Evolutionary conservation across 2,329 filamentous ascomycete species (phyloP).

Genomic region (Colletotrichum abscissum): DNA sequence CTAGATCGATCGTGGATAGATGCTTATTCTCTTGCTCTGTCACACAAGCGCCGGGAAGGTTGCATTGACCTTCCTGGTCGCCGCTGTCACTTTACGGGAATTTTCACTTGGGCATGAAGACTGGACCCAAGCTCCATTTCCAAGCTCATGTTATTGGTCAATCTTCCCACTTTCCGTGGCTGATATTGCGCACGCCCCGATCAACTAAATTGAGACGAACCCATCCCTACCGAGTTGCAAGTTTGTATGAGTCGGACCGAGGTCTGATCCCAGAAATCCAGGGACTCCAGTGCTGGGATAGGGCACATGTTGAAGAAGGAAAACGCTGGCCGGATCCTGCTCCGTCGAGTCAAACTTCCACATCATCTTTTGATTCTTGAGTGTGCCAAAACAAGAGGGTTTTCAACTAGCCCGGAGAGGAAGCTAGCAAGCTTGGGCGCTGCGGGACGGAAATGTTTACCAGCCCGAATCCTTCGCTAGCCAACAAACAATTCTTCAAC

Average conservation of each 20-base stretch:
- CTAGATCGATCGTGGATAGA: neutral
- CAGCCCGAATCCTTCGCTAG: neutral
- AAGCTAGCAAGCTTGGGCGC: neutral
- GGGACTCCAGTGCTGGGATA: neutral
- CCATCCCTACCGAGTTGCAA: neutral
- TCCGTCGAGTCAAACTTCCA: neutral
- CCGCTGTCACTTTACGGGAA: neutral
- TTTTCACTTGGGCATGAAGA: neutral
- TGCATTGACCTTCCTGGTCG: neutral
- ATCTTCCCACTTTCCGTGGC: neutral
- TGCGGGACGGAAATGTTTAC: neutral
- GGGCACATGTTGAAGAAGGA: neutral
- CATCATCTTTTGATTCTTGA: neutral
- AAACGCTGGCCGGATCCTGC: neutral
- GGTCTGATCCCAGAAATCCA: neutral
- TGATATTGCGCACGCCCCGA: neutral
- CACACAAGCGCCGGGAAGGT: neutral
- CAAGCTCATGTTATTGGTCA: neutral
- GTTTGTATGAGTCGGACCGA: neutral
- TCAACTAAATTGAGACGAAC: conserved; percentile 1
- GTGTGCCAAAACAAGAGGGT: no score
- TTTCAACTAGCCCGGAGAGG: neutral
- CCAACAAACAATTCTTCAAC: neutral
- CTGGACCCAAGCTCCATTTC: neutral
- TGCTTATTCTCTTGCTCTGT: neutral